Base-by-base conservation (phyloP, 148 eudicot genomes). In the Vaccinium darrowii region DNA sequence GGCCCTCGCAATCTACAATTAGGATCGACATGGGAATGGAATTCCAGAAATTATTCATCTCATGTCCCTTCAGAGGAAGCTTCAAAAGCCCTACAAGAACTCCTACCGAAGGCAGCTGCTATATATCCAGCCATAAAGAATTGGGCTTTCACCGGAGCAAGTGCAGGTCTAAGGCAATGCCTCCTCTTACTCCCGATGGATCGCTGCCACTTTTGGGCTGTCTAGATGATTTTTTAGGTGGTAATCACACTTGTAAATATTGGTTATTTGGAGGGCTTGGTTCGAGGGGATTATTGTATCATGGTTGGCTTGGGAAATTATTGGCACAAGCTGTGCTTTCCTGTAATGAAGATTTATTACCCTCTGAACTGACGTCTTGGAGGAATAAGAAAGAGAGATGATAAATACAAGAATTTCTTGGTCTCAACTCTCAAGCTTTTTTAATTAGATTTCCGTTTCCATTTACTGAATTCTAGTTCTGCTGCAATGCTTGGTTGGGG, bases 1-100 rank as follows among this genome's bases (percentile, higher is more conserved):
- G 94, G 96, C 15, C 89, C 95, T 85, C 92, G 90, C 16, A 85
- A 84, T 83, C 80, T 97, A 63, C 84, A 86, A 88, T 16, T 97
- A 81, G 98, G 98, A 47, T 92, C 99, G n/a, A 97, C 99, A 81
- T 97, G 99, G 99, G 95, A 97, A 72, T 97, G 99, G 99, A 93
- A 88, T 27, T 97, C 99, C 1, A 89, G 84, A 51, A 93, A 97
- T 87, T 89, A 88, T 88, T 93, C 95, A 49, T 88, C 91, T 19
- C n/a, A 54, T 21, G 98, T 93, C 82, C 82, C 94, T 50, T 19
- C 52, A 19, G 95, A 91, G 82, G 98, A 95, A 91, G 91, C 96
- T 76, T 89, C 94, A 49, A 88, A 85, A 84, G 90, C 96, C 53
- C 84, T 94, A n/a, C 76, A 92, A 86, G 92, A 92, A 83, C 96